Conservation (phyloP, 2,329 filamentous ascomycete genomes). For the Rachicladosporium sp. region DNA sequence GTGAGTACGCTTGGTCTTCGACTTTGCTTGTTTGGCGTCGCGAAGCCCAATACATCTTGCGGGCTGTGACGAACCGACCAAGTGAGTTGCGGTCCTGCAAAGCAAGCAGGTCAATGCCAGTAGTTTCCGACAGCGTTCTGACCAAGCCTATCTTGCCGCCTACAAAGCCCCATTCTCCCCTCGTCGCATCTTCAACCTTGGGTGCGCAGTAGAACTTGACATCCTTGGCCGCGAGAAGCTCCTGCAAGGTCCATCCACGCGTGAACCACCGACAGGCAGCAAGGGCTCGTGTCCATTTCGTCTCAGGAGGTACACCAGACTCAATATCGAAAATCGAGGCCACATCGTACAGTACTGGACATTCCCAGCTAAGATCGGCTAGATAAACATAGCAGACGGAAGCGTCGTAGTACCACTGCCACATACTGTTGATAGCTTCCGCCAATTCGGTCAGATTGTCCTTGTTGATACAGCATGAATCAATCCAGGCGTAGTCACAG, state of each 20-base stretch:
- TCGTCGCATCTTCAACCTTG: too few species aligned
- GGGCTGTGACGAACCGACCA: too few species aligned
- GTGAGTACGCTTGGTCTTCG: conserved; percentile 13
- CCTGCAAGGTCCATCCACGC: conserved; percentile 13
- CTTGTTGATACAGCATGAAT: conserved; percentile 6
- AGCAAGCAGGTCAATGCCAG: conserved; percentile 1
- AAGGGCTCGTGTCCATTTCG: neutral
- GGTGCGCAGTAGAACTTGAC: conserved; percentile 6
- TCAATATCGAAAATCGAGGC: too few species aligned
- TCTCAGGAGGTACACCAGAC: neutral
- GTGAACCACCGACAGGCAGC: conserved; percentile 9
- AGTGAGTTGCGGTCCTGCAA: too few species aligned
- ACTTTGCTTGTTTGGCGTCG: conserved; percentile 7
- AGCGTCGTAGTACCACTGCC: conserved; percentile 2
- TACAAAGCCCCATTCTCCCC: conserved; percentile 1
- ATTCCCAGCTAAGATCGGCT: conserved; percentile 5
- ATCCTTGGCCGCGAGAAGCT: conserved; percentile 8
- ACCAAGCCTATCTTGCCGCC: conserved; percentile 1
- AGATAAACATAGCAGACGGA: conserved; percentile 10
- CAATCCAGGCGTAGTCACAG: conserved; percentile 6
- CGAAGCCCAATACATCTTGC: conserved; percentile 12
- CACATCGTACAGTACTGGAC: too few species aligned
- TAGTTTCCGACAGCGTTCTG: conserved; percentile 1
- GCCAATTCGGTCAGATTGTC: neutral
- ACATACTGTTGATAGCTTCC: conserved; percentile 7